These are phyloP conservation scores for Ustilago vetiveriae DNA, from an alignment of 1,284 basidiomycete genomes.

Conservation along the genomic window DNA sequence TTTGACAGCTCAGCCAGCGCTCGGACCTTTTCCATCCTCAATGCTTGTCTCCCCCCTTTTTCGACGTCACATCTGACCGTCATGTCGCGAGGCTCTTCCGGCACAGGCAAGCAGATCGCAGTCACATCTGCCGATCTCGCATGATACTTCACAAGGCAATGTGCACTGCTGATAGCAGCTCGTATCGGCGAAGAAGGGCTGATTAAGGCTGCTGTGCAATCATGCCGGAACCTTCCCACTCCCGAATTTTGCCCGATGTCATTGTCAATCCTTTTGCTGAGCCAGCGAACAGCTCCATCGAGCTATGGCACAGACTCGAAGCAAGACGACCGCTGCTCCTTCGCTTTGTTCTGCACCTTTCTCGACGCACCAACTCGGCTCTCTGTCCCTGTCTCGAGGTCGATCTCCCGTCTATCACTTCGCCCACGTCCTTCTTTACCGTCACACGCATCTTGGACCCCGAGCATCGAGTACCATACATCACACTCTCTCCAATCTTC, in stretches of 20 bases:
- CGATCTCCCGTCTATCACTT: neutral
- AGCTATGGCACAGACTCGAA: slow-evolving; percentile 20
- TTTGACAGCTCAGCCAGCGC: slow-evolving; percentile 1
- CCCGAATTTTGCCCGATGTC: neutral
- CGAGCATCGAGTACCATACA: slow-evolving; percentile 34
- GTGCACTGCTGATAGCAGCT: too few species aligned
- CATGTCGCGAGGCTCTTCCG: neutral
- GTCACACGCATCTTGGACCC: slow-evolving; percentile 44
- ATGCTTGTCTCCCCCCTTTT: neutral
- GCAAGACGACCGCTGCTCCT: slow-evolving; percentile 16
- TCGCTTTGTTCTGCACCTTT: slow-evolving; percentile 25
- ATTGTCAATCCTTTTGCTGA: neutral
- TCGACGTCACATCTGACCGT: neutral
- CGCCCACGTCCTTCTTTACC: neutral
- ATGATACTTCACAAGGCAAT: too few species aligned
- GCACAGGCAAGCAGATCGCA: neutral
- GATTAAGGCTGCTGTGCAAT: neutral
- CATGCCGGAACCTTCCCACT: neutral
- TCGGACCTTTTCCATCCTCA: neutral
- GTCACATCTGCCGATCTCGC: too few species aligned
- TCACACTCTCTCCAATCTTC: slow-evolving; percentile 33
- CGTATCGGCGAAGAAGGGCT: too few species aligned
- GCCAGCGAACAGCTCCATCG: neutral
- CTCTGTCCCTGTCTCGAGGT: slow-evolving; percentile 34
- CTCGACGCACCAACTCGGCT: slow-evolving; percentile 21